These are phyloP conservation scores for Trametes sanguinea DNA, from an alignment of 768 basidiomycete species.

Conservation along the genomic window DNA sequence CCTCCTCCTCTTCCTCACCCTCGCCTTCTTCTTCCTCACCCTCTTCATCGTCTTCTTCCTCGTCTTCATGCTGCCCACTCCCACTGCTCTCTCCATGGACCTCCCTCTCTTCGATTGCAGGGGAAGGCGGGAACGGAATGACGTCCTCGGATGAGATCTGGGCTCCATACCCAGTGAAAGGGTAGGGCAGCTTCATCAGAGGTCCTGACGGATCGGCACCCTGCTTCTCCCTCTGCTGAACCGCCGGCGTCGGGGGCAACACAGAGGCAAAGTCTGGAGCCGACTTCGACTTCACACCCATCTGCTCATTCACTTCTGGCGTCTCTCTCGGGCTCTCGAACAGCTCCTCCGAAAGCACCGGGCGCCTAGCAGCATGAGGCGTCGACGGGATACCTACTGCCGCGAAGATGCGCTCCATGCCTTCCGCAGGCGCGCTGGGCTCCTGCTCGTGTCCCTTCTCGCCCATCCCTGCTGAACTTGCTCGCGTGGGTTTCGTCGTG, in stretches of 20 bases:
- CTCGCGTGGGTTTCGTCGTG: conserved; percentile 41
- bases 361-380: conserved; percentile 57
- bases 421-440: conserved; percentile 43
- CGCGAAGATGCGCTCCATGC: conserved; percentile 61
- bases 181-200: conserved; percentile 63
- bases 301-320: conserved; percentile 25
- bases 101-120: conserved; percentile 44
- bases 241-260: conserved; percentile 45
- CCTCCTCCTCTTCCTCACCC: conserved; percentile 42
- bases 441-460: conserved; percentile 30
- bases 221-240: conserved; percentile 51
- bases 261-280: conserved; percentile 41
- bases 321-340: conserved; percentile 53
- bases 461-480: conserved; percentile 39
- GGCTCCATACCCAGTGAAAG: conserved; percentile 63
- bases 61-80: conserved; percentile 23
- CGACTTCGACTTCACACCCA: conserved; percentile 17
- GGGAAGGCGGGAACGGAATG: conserved; percentile 78
- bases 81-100: conserved; percentile 20
- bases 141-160: conserved; percentile 63
- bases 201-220: conserved; percentile 42
- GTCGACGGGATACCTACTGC: conserved; percentile 53
- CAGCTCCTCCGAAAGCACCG: conserved; percentile 62
- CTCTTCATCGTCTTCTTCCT: conserved; percentile 35
- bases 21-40: conserved; percentile 48